phyloP scores from a whole-genome alignment of 1,284 basidiomycete genomes.

The Tausonia pullulans region DNA sequence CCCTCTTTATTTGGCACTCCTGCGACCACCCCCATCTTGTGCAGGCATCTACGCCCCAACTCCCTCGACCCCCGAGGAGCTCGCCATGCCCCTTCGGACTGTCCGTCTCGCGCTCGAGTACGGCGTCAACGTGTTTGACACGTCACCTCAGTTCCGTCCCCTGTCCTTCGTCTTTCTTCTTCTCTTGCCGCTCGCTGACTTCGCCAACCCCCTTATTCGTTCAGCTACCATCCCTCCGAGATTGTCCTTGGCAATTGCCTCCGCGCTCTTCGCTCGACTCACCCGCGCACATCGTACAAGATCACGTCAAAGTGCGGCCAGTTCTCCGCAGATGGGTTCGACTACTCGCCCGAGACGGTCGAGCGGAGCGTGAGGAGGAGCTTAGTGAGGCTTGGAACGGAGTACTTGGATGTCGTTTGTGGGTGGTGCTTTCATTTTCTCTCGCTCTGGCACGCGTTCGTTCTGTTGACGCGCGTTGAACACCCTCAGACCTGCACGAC shows the following conservation, averaged over 20 bases:
- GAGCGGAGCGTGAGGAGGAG: slow-evolving; percentile 59
- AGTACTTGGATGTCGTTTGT: slow-evolving; percentile 72
- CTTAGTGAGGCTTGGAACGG: slow-evolving; percentile 60
- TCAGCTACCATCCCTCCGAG: slow-evolving; percentile 85
- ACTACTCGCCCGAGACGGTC: slow-evolving; percentile 60
- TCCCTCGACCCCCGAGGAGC: slow-evolving; percentile 38
- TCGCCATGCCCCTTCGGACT: slow-evolving; percentile 52
- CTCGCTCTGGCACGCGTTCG: neutral
- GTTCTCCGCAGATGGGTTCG: slow-evolving; percentile 48
- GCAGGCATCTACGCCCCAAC: slow-evolving; percentile 47
- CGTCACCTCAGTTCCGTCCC: slow-evolving; percentile 38
- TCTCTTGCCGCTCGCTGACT: neutral
- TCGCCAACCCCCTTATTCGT: slow-evolving; percentile 19
- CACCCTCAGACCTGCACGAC: slow-evolving; percentile 60
- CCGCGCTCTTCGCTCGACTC: slow-evolving; percentile 51
- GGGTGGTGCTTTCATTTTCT: slow-evolving; percentile 17
- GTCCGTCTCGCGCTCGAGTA: slow-evolving; percentile 71
- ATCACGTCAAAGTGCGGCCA: slow-evolving; percentile 91
- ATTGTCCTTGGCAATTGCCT: slow-evolving; percentile 70
- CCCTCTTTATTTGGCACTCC: no score
- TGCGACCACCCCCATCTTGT: no score
- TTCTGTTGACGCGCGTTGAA: neutral
- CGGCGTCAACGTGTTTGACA: slow-evolving; percentile 84
- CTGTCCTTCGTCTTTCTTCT: neutral
- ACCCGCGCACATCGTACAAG: slow-evolving; percentile 66